Base-by-base conservation (phyloP, 495 filamentous ascomycete genomes). In the Staphylotrichum tortipilum region DNA sequence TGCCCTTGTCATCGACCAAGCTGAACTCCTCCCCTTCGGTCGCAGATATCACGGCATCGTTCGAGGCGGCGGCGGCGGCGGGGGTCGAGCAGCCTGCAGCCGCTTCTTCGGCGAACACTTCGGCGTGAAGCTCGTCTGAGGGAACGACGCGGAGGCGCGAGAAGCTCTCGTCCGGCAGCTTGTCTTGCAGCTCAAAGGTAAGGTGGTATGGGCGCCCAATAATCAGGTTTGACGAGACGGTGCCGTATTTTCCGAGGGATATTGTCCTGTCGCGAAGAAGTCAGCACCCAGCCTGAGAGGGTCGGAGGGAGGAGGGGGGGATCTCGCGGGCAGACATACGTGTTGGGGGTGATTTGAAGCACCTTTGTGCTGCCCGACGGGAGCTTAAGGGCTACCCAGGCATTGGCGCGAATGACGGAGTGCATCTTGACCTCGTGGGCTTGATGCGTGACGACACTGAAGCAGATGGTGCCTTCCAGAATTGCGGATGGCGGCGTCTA, bases 121-220 rank as follows among this genome's bases (percentile, higher is more conserved):
- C 88, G 11, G 83, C 80, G 62, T 95, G 86, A 24, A 96, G 69
- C 60, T 98, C 92, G 18, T 78, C 71, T 7, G 88, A 73, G 4
- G 90, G 79, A 4, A 97, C 88, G 11, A 95, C 70, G 6, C 89
- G 85, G 35, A 98, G 71, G 14, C 78, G 73, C 14, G 76, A 72
- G 33, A 74, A 75, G 40, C 56, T 61, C 50, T 79, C 73, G 40
- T 75, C 77, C 19, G 79, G 72, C 0, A 66, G 62, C 50, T 77
- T 76, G 56, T 95, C 88, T 41, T 84, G 76, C 9, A 98, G 70
- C 62, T 98, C 92, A 62, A 84, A 98, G 7, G 89, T 95, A 39
- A 92, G 72, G 68, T 95, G 78, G 67, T 87, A 95, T 0, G 92
- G 92, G 14, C 92, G 82, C 10, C 86, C 85, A 31, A 98, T 75